Conservation (phyloP, 352 stramenopile species). For the Globisporangium recalcitrans region DNA sequence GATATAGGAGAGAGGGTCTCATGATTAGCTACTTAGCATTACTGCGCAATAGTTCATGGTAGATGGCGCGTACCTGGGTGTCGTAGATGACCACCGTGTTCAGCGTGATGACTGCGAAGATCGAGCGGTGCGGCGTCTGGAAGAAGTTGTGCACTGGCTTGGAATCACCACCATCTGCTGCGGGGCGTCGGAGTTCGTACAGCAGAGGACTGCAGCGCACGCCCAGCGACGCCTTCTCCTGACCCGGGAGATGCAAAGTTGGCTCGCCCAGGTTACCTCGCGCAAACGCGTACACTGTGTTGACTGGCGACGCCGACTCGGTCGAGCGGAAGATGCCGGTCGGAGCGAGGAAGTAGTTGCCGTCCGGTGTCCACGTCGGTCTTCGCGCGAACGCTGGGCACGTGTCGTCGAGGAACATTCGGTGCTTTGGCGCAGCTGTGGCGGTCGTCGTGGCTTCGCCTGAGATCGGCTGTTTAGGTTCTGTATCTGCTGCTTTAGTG, state of each 20-base stretch:
- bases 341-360: slow-evolving; percentile 88
- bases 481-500: slow-evolving; percentile 2
- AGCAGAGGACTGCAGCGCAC: slow-evolving; percentile 92
- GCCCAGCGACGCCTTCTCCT: slow-evolving; percentile 91
- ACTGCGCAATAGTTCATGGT: background rate
- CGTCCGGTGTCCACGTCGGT: slow-evolving; percentile 90
- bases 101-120: slow-evolving; percentile 94
- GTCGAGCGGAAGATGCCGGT: slow-evolving; percentile 64
- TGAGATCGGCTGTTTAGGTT: slow-evolving; percentile 7
- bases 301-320: slow-evolving; percentile 34
- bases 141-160: slow-evolving; percentile 58
- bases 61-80: slow-evolving; percentile 63
- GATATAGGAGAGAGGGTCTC: no score
- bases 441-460: background rate
- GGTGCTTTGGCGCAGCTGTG: slow-evolving; percentile 42
- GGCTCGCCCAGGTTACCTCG: slow-evolving; percentile 90
- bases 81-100: slow-evolving; percentile 95
- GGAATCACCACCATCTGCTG: background rate
- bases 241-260: slow-evolving; percentile 87
- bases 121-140: slow-evolving; percentile 66
- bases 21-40: background rate
- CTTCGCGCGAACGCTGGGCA: slow-evolving; percentile 93
- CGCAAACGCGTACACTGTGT: slow-evolving; percentile 93
- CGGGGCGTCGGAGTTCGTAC: slow-evolving; percentile 70
- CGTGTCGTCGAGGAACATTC: slow-evolving; percentile 93